Conservation (phyloP, 768 basidiomycete genomes). For the Tulasnella calospora region DNA sequence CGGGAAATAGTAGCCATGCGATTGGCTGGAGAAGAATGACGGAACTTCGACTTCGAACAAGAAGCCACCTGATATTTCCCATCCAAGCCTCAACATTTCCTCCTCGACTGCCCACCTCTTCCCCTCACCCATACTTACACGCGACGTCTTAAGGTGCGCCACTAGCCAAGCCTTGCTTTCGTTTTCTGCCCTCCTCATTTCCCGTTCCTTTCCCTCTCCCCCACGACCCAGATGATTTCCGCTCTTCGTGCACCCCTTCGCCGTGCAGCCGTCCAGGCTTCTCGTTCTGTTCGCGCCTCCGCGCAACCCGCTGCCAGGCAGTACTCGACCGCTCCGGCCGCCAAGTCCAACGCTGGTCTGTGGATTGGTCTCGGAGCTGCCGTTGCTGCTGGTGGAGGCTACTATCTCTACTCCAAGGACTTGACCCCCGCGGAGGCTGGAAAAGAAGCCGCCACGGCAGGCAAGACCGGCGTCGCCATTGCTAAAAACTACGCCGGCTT, state of each 20-base stretch:
- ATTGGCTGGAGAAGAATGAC: not conserved
- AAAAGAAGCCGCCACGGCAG: slow-evolving; percentile 49
- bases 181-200: not conserved
- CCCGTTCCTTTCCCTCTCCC: not conserved
- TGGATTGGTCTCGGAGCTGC: slow-evolving; percentile 59
- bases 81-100: slow-evolving; percentile 4
- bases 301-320: slow-evolving; percentile 29
- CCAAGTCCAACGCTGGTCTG: slow-evolving; percentile 46
- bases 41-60: not conserved
- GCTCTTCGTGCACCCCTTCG: slow-evolving; percentile 26
- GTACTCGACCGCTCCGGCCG: slow-evolving; percentile 22
- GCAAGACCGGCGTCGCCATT: slow-evolving; percentile 58
- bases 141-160: not conserved
- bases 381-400: slow-evolving; percentile 57
- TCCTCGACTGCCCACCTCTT: slow-evolving; percentile 1
- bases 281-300: slow-evolving; percentile 32
- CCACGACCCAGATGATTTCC: slow-evolving; percentile 6
- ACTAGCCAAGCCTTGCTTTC: not conserved
- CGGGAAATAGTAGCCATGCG: not conserved
- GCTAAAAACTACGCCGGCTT: slow-evolving; percentile 65
- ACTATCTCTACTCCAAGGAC: slow-evolving; percentile 51
- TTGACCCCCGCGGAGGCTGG: slow-evolving; percentile 39
- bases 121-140: not conserved
- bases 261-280: slow-evolving; percentile 26
- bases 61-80: slow-evolving; percentile 11